Base-by-base conservation (phyloP, 2,329 filamentous ascomycete genomes). In the Sclerotinia minor region DNA sequence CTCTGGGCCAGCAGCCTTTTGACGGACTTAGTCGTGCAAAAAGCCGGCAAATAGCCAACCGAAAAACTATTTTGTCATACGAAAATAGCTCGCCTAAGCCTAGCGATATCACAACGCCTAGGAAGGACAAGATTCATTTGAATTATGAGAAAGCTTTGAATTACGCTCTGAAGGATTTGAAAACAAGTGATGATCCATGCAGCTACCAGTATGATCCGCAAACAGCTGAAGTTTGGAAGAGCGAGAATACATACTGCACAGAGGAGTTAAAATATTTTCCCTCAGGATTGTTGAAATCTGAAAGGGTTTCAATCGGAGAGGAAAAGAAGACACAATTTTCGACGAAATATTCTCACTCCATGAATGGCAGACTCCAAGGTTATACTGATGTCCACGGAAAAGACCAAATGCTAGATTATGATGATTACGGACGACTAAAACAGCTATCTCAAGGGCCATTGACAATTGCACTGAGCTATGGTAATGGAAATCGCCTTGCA, bases 71-170 rank as follows among this genome's bases (percentile, higher is more conserved):
- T 17, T 2, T 53, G 7, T 53, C 50, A 17, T 53, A 53, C 32
- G 50, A 53, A 19, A 29, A 19, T 17, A 53, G 26, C 26, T 53
- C 50, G 50, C 50, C 50, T 8, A 53, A 32, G 15, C 50, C 50
- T 19, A 53, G 26, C 15, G 50, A 54, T 2, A 54, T 54, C 52
- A 54, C 52, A 19, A 54, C 52, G 19, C 52, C 52, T 35, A 54
- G 35, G 3, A 54, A 54, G 11, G 52, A 35, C 7, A 54, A 54
- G 26, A 15, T 29, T 8, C 50, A 53, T 19, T 19, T 53, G 15
- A 26, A 29, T 29, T 53, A 53, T 15, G 50, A 53, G 50, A 53
- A 53, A 53, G 26, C 50, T 53, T 15, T 53, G 17, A 53, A 53
- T 17, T 53, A 53, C 50, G 50, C 24, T 17, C 50, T 53, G 26